Percentiles rank a stretch among this genome's conserved stretches.
These are phyloP conservation scores for Glycine tomentella DNA, from an alignment of 306 rosid genomes.

Conservation along the genomic window DNA sequence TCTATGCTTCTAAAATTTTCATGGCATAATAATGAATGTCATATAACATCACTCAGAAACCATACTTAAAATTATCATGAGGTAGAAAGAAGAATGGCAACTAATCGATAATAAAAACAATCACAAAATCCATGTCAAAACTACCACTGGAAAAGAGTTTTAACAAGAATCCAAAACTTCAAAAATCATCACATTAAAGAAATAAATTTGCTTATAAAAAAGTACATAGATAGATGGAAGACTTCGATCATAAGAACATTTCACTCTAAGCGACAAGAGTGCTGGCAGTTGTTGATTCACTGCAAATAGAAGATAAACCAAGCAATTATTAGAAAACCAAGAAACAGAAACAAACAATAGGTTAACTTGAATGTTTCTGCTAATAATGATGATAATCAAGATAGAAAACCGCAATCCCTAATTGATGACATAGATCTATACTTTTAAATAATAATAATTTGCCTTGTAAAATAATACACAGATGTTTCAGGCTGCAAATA, in stretches of 20 bases:
- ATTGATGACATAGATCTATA: neutral
- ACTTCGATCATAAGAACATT: slow-evolving; percentile 36
- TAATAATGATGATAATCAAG: neutral
- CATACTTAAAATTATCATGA: neutral
- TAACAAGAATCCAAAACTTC: slow-evolving; percentile 35
- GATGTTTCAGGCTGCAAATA: neutral
- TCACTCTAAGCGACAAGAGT: slow-evolving; percentile 74
- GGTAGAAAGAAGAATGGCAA: neutral
- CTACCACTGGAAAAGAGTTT: slow-evolving; percentile 1
- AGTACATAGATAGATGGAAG: slow-evolving; percentile 31
- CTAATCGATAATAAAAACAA: neutral
- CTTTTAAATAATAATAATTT: too few species aligned
- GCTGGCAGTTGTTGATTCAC: slow-evolving; percentile 69
- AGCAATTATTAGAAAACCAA: slow-evolving; percentile 11
- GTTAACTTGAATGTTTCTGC: neutral
- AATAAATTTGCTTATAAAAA: slow-evolving; percentile 31
- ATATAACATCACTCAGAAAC: neutral
- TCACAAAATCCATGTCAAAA: slow-evolving; percentile 39
- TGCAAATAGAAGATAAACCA: slow-evolving; percentile 56
- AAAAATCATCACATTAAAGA: slow-evolving; percentile 34
- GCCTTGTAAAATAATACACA: neutral
- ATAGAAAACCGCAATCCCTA: neutral
- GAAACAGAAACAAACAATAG: neutral
- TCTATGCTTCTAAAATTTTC: neutral
- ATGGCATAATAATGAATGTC: neutral